phyloP scores from a whole-genome alignment of 371 early-diverging fungal species.

The Chytridium lagenaria region DNA sequence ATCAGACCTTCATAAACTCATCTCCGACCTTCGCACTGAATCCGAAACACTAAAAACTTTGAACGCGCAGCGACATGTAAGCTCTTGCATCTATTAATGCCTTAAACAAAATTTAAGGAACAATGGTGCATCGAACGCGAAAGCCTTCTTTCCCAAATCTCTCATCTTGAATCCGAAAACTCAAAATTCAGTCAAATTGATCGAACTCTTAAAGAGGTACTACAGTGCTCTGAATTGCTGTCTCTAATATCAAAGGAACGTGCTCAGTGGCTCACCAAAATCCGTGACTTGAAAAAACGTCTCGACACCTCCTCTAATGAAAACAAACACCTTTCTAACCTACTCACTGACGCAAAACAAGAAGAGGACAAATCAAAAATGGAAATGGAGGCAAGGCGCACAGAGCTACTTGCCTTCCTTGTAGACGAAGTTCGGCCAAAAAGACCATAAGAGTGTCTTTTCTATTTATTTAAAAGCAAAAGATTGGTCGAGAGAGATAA shows the following conservation, averaged over 20 bases:
- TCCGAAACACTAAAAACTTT: no score
- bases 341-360: neutral
- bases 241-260: neutral
- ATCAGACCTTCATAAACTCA: no score
- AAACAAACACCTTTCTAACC: neutral
- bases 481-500: no score
- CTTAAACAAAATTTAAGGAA: no score
- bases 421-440: neutral
- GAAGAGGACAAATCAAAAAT: neutral
- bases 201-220: conserved; percentile 1
- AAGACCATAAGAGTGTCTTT: neutral
- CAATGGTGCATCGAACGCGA: no score
- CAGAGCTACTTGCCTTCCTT: neutral
- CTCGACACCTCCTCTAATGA: neutral
- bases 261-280: neutral
- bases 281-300: neutral
- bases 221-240: neutral
- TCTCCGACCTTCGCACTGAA: no score
- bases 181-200: neutral
- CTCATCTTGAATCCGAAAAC: neutral
- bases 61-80: no score
- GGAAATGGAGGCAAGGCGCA: neutral
- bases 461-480: neutral
- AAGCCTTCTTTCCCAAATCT: neutral
- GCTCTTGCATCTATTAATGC: no score